Evolutionary conservation across 495 filamentous ascomycete genomes (phyloP).

Genomic region (Paragyromitra xinjiangensis): DNA sequence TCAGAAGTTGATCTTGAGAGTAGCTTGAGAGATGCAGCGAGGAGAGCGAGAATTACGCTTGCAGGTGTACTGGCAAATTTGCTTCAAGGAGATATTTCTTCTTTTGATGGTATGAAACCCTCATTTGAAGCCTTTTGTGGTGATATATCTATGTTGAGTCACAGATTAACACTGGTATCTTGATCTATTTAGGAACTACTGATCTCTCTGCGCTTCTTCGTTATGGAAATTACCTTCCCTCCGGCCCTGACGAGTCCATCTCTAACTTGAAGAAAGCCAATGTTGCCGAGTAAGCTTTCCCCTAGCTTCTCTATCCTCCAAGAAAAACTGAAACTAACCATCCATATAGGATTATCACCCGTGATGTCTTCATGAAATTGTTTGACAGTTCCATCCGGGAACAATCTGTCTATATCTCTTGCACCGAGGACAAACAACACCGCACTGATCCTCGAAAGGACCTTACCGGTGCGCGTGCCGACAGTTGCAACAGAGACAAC

Average conservation of each 20-base stretch:
- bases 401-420: conserved; percentile 51
- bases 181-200: conserved; percentile 22
- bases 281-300: conserved; percentile 18
- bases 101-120: conserved; percentile 12
- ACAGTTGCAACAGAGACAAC: conserved; percentile 43
- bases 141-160: not conserved
- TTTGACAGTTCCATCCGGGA: conserved; percentile 40
- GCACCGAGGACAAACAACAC: conserved; percentile 45
- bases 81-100: conserved; percentile 15
- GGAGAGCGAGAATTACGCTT: conserved; percentile 20
- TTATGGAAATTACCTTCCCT: conserved; percentile 42
- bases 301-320: no score
- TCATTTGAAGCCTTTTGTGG: not conserved
- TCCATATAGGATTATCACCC: conserved; percentile 23
- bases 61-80: not conserved
- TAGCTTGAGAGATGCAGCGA: conserved; percentile 9
- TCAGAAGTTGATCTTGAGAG: not conserved
- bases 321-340: not conserved
- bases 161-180: not conserved
- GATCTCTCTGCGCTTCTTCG: conserved; percentile 44
- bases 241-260: conserved; percentile 10
- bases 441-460: conserved; percentile 22
- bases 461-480: not conserved
- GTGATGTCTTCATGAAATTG: conserved; percentile 48
- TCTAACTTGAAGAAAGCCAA: conserved; percentile 18